Conservation (phyloP, 805 yeast genomes). For the Ogataea trehalophila region DNA sequence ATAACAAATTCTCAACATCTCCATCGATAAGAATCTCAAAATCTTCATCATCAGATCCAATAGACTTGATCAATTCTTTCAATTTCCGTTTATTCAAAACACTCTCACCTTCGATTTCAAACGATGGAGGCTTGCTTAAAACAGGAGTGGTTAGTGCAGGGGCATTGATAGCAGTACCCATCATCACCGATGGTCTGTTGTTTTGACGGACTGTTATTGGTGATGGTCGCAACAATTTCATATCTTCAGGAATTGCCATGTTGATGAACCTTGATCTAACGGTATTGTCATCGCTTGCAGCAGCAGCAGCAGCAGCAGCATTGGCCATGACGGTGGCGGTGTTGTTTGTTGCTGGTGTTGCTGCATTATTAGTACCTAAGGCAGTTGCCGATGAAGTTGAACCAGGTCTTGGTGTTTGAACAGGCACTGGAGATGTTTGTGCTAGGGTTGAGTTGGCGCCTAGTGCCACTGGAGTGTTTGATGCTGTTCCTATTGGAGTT, state of each 20-base stretch:
- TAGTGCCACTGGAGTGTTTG: too few species aligned
- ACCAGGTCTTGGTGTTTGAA: constrained; percentile 10
- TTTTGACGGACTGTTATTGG: constrained; percentile 59
- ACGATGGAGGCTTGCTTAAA: constrained; percentile 67
- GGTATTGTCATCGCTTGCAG: constrained; percentile 25
- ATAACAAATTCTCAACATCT: constrained; percentile 84
- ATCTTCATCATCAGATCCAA: constrained; percentile 85
- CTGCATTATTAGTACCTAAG: constrained; percentile 10
- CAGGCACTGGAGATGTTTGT: neutral
- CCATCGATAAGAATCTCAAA: constrained; percentile 90
- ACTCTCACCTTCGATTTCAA: constrained; percentile 76
- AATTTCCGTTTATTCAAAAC: constrained; percentile 87
- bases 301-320: neutral
- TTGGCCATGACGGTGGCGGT: constrained; percentile 9
- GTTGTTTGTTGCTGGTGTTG: constrained; percentile 9
- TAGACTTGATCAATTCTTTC: constrained; percentile 77
- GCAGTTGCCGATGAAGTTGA: constrained; percentile 18
- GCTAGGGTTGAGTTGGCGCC: neutral
- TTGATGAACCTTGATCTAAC: constrained; percentile 56
- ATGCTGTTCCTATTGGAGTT: constrained; percentile 1
- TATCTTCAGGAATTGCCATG: constrained; percentile 65
- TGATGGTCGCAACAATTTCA: constrained; percentile 60
- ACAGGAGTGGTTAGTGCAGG: constrained; percentile 77
- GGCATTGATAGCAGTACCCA: constrained; percentile 72
- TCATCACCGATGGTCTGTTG: constrained; percentile 76